Percentiles rank a stretch among this genome's conserved stretches.
Evolutionary conservation across 106 monocot genomes (phyloP).

Genomic region (Dendrobium nobile): DNA sequence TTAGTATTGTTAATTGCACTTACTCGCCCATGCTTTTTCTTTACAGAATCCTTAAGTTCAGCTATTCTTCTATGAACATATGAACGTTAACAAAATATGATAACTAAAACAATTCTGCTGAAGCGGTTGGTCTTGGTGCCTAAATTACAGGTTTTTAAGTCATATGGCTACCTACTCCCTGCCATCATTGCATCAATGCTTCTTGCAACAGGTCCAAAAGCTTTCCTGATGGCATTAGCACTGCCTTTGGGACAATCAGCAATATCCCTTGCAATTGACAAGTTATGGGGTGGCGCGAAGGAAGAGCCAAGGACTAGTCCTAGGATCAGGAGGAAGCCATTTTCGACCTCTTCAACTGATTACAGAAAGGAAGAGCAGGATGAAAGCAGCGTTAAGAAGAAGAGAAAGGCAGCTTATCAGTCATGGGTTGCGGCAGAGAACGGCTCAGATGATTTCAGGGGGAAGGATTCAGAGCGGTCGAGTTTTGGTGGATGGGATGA

Average conservation of each 20-base stretch:
- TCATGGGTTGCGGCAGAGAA: slow-evolving; percentile 35
- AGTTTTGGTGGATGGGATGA: slow-evolving; percentile 89
- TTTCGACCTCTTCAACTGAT: slow-evolving; percentile 11
- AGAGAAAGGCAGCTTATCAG: slow-evolving; percentile 24
- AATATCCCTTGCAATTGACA: slow-evolving; percentile 54
- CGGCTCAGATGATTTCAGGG: background rate
- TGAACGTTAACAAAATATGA: too few relatives aligned
- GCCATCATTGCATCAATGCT: slow-evolving; percentile 74
- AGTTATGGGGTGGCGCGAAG: slow-evolving; percentile 49
- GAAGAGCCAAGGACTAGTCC: slow-evolving; percentile 22
- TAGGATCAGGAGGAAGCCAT: slow-evolving; percentile 30
- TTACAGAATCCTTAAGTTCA: too few relatives aligned
- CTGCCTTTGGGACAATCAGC: slow-evolving; percentile 80
- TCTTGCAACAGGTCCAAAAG: slow-evolving; percentile 73
- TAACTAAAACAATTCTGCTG: too few relatives aligned
- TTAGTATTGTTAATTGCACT: too few relatives aligned
- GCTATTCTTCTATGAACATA: too few relatives aligned
- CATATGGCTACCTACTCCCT: slow-evolving; percentile 73
- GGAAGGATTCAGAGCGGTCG: background rate
- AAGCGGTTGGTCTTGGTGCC: too few relatives aligned
- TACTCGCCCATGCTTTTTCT: too few relatives aligned
- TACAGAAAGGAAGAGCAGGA: slow-evolving; percentile 25
- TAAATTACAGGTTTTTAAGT: slow-evolving; percentile 58
- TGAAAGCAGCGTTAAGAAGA: background rate
- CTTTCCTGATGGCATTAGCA: slow-evolving; percentile 83